phyloP scores from a whole-genome alignment of 1,284 basidiomycete genomes.

The Paramarasmius palmivorus region DNA sequence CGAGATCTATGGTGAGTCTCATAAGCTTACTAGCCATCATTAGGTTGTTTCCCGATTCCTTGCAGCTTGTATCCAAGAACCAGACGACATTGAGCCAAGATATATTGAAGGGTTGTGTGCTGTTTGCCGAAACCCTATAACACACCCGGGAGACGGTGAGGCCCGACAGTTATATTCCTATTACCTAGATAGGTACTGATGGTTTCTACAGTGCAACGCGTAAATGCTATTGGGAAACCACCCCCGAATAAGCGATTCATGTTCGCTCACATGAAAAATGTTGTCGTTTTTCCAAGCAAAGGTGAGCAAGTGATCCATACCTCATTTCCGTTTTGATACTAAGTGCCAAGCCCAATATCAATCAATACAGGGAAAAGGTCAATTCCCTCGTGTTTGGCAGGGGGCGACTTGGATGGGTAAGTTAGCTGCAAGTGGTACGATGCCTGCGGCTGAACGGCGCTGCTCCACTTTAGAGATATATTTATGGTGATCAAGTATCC shows the following conservation, averaged over 20 bases:
- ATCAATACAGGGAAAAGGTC: slow-evolving; percentile 63
- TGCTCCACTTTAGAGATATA: slow-evolving; percentile 43
- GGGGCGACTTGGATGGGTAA: slow-evolving; percentile 76
- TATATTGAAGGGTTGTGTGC: slow-evolving; percentile 58
- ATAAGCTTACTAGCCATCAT: not conserved
- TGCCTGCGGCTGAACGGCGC: not conserved
- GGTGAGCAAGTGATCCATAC: too few species aligned
- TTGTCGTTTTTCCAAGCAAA: slow-evolving; percentile 70
- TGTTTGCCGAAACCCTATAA: slow-evolving; percentile 66
- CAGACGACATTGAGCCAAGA: slow-evolving; percentile 42
- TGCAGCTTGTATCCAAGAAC: slow-evolving; percentile 56
- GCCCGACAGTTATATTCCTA: not conserved
- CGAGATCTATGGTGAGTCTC: slow-evolving; percentile 57
- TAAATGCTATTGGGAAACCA: slow-evolving; percentile 70
- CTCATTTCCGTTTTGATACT: too few species aligned
- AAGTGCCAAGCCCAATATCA: too few species aligned
- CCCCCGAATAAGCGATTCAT: slow-evolving; percentile 55
- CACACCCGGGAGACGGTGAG: slow-evolving; percentile 72
- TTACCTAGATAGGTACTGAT: slow-evolving; percentile 3
- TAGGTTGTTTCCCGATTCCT: not conserved
- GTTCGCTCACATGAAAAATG: slow-evolving; percentile 66
- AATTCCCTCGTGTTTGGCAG: slow-evolving; percentile 63
- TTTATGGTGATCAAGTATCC: slow-evolving; percentile 54
- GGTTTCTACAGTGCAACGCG: slow-evolving; percentile 56
- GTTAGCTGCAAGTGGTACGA: not conserved